Percentiles rank a stretch among this genome's conserved stretches.
These are phyloP conservation scores for Lonicera japonica DNA, from an alignment of 129 eudicot species.

Conservation along the genomic window DNA sequence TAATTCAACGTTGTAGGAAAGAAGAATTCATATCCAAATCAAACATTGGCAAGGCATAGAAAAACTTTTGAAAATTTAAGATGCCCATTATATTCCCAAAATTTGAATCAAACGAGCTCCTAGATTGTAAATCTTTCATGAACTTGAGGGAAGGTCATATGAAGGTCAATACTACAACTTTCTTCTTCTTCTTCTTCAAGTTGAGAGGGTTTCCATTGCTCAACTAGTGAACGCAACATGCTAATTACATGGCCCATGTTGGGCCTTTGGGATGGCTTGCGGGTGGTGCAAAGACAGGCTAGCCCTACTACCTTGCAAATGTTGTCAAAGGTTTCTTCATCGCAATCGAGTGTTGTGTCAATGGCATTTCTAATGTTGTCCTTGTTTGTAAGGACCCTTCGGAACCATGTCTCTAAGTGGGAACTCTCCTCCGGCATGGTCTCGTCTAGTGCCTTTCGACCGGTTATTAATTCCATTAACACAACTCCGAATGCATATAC, in stretches of 20 bases:
- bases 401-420: conserved; percentile 50
- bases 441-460: conserved; percentile 42
- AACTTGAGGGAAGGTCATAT: conserved; percentile 87
- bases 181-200: conserved; percentile 58
- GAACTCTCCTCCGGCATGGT: conserved; percentile 35
- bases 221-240: conserved; percentile 39
- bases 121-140: conserved; percentile 87
- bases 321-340: conserved; percentile 38
- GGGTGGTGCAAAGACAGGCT: conserved; percentile 52
- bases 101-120: too few species aligned
- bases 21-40: too few species aligned
- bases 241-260: conserved; percentile 59
- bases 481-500: conserved; percentile 55
- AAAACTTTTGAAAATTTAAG: too few species aligned
- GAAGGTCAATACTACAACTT: conserved; percentile 54
- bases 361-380: conserved; percentile 32
- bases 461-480: conserved; percentile 50
- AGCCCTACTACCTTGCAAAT: conserved; percentile 40
- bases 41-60: too few species aligned
- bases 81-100: too few species aligned
- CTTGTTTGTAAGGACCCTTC: conserved; percentile 36
- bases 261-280: conserved; percentile 38
- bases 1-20: too few species aligned
- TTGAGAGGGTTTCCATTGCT: conserved; percentile 45
- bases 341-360: conserved; percentile 32